These are phyloP conservation scores for Cladosporium sp. DNA, from an alignment of 2,329 filamentous ascomycete genomes.

Conservation along the genomic window DNA sequence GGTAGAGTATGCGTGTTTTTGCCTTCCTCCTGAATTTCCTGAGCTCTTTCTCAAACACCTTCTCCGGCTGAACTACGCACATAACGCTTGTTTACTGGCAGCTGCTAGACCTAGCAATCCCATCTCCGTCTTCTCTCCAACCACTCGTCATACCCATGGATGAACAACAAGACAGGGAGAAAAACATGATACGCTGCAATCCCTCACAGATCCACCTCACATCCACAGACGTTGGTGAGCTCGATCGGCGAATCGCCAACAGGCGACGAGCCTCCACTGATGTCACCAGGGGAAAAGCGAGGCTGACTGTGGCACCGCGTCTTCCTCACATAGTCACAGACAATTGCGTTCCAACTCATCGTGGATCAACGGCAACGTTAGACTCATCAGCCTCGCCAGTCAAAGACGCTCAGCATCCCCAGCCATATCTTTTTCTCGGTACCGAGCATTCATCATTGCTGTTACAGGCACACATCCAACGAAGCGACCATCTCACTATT, in stretches of 20 bases:
- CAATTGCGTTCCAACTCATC: background rate
- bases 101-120: too few relatives aligned
- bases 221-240: constrained; percentile 24
- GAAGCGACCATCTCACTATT: too few relatives aligned
- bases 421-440: background rate
- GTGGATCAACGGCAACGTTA: background rate
- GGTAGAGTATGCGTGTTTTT: too few relatives aligned
- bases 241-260: constrained; percentile 20
- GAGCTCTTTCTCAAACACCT: too few relatives aligned
- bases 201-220: constrained; percentile 27
- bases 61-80: too few relatives aligned
- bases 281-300: constrained; percentile 13
- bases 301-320: constrained; percentile 19
- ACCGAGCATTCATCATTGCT: too few relatives aligned
- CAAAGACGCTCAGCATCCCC: background rate
- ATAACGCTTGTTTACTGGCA: too few relatives aligned
- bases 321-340: constrained; percentile 2
- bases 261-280: constrained; percentile 11
- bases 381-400: background rate
- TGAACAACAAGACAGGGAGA: background rate
- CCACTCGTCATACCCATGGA: too few relatives aligned
- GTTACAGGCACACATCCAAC: too few relatives aligned
- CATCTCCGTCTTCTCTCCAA: too few relatives aligned
- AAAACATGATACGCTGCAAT: constrained; percentile 27
- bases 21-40: too few relatives aligned